Conservation (phyloP, 257 asterid genomes). For the Solanum dulcamara region DNA sequence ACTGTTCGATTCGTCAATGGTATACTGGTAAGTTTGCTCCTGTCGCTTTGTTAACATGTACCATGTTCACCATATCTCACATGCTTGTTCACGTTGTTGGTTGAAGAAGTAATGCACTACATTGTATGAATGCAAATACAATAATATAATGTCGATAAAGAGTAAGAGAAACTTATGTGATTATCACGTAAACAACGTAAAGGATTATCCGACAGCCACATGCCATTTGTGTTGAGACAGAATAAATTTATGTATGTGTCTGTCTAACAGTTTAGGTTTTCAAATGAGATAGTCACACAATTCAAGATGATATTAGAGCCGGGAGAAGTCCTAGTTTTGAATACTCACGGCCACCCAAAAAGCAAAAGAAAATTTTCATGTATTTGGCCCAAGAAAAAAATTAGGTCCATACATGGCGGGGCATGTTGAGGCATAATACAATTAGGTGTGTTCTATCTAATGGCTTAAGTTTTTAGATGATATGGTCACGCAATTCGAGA, state of each 20-base stretch:
- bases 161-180: not conserved
- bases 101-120: not conserved
- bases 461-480: not conserved
- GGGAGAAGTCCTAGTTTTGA: not conserved
- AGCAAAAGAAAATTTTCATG: not conserved
- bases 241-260: not conserved
- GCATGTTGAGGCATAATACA: not conserved
- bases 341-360: not conserved
- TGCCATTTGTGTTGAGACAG: not conserved
- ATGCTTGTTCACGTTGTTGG: not conserved
- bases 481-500: not conserved
- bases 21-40: slow-evolving; percentile 35
- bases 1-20: slow-evolving; percentile 65
- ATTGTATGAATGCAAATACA: not conserved
- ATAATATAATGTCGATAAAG: not conserved
- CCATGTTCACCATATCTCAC: not conserved
- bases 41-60: not conserved
- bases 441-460: not conserved
- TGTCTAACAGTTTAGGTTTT: not conserved
- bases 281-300: not conserved
- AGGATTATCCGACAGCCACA: not conserved
- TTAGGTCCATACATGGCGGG: not conserved
- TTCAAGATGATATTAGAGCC: not conserved
- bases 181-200: not conserved
- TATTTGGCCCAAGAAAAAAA: not conserved